phyloP scores from a whole-genome alignment of 441 rosid genomes.

The Raphanus hybrid region DNA sequence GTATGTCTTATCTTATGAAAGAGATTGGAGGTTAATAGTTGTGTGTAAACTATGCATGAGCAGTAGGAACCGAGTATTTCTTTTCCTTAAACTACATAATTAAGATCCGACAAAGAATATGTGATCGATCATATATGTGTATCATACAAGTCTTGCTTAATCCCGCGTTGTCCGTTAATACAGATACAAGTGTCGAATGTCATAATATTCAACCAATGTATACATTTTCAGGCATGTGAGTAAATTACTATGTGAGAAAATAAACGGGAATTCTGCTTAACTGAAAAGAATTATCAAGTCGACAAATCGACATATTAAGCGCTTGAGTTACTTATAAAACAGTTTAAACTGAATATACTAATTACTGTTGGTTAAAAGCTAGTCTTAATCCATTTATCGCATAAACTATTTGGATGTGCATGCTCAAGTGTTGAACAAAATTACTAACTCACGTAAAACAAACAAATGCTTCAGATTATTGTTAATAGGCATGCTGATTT shows the following conservation, averaged over 20 bases:
- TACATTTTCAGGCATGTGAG: background rate
- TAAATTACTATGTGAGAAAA: background rate
- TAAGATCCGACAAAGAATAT: background rate
- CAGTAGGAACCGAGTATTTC: background rate
- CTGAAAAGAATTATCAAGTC: background rate
- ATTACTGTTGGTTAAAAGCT: background rate
- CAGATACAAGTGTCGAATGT: background rate
- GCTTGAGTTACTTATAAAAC: background rate
- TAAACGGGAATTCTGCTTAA: background rate
- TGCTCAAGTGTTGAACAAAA: background rate
- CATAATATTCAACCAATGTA: background rate
- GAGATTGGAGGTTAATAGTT: too few relatives aligned
- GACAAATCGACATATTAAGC: background rate
- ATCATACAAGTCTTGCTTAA: slow-evolving; percentile 1
- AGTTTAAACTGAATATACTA: background rate
- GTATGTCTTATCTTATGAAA: too few relatives aligned
- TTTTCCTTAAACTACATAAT: background rate
- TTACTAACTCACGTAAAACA: background rate
- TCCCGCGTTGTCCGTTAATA: background rate
- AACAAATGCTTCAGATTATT: background rate
- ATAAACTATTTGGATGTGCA: background rate
- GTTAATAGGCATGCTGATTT: background rate
- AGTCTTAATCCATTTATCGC: background rate
- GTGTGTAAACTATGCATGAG: too few relatives aligned
- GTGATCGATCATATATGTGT: background rate